Evolutionary conservation across 176 grass and related monocot species (phyloP), one percentile per base, ranked within the genome.

Genomic region (maize (Zea mays)): DNA sequence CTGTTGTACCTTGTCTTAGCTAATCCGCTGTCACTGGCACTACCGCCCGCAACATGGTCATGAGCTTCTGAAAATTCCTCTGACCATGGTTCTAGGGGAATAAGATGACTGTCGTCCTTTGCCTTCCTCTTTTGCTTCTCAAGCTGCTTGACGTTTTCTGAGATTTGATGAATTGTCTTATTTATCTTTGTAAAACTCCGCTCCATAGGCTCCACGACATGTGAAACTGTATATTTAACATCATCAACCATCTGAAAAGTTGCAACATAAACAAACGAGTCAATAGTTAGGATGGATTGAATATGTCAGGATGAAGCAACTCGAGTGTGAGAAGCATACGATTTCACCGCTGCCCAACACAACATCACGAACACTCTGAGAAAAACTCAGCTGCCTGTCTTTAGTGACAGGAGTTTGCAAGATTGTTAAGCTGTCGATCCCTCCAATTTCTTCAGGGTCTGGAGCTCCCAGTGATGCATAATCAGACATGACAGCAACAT

Each of bases 311-410:
- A n/a, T 55, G 33, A 73, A 61, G 77, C 27, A 74, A 49, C n/a
- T 81, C 7, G 10, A 65, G 45, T 65, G 69, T 49, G 34, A 69
- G 66, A 72, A 84, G 66, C 88, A 74, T 92, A 95, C 96, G 48
- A 99, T 99, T 99, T 95, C 92, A 65, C 96, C 67, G 57, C 92
- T 99, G 79, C 96, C 92, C 47, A 99, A 72, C 17, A 99, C 84
- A 5, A 93, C 92, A 89, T 99, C 96, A 56, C 87, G 90, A 74
- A 95, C 88, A 75, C 96, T 90, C 82, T 99, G 96, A 44, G 85
- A 88, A 71, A 99, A 95, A 88, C 90, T 93, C 86, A 95, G 78
- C 45, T 78, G 72, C 44, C 74, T 88, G 39, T 89, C 95, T 61
- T 71, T 88, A 19, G 81, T 80, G 79, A 72, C 90, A 74, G 87